phyloP scores from a whole-genome alignment of 139 green algal species.

The Raphidocelis subcapitata region DNA sequence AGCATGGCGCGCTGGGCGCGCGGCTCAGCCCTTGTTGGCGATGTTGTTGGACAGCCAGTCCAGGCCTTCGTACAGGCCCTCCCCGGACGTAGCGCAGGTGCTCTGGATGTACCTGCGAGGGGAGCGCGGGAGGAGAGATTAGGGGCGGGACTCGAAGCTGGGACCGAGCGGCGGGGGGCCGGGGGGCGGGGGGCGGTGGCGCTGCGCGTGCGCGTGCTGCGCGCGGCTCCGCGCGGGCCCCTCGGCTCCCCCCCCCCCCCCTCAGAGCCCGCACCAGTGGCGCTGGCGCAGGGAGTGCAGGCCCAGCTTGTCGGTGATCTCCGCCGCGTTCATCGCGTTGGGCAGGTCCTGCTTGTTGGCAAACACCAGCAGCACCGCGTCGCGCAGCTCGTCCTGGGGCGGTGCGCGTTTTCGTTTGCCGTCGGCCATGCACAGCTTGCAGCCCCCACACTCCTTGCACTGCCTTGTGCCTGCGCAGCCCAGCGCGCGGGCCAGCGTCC shows the following conservation, averaged over 20 bases:
- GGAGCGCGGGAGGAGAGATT: too few species aligned
- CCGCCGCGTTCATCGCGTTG: conserved; percentile 98
- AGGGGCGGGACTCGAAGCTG: too few species aligned
- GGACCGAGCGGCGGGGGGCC: too few species aligned
- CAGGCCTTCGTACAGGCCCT: conserved; percentile 97
- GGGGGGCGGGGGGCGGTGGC: too few species aligned
- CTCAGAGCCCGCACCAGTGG: conserved; percentile 76
- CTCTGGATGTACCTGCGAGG: conserved; percentile 92
- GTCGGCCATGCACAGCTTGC: too few species aligned
- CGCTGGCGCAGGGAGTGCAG: conserved; percentile 94
- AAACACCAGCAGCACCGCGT: conserved; percentile 97
- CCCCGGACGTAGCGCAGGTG: conserved; percentile 91
- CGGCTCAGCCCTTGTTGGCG: conserved; percentile 18
- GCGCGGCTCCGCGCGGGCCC: too few species aligned
- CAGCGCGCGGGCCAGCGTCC: too few species aligned
- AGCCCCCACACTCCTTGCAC: too few species aligned
- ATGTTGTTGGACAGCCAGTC: conserved; percentile 95
- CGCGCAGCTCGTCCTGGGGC: conserved; percentile 93
- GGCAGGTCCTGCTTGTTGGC: conserved; percentile 99
- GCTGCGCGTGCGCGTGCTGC: too few species aligned
- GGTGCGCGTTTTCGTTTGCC: conserved; percentile 1
- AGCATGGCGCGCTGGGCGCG: too few species aligned
- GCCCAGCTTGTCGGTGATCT: conserved; percentile 99
- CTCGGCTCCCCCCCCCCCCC: not conserved
- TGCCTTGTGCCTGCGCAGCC: too few species aligned